Percentiles rank a stretch among this genome's conserved stretches.
Evolutionary conservation across 306 rosid genomes (phyloP).

Genomic region (Corylus heterophylla): DNA sequence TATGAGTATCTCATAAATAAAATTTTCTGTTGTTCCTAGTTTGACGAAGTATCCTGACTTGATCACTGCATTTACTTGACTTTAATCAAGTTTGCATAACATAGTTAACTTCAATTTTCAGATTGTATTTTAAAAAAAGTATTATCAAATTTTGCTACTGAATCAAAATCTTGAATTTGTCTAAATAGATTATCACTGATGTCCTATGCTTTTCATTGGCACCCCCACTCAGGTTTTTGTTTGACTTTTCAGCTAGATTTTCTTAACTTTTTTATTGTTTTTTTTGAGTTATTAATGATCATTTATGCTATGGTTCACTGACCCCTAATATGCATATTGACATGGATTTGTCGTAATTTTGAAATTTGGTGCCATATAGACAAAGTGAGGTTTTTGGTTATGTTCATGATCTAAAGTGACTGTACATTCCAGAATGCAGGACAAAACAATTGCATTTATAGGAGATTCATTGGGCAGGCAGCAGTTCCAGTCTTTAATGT

Average conservation of each 20-base stretch:
- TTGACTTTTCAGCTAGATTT: background rate
- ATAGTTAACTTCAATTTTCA: background rate
- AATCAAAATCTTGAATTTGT: background rate
- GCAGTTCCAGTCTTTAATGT: slow-evolving; percentile 94
- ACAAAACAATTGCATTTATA: slow-evolving; percentile 77
- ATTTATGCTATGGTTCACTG: background rate
- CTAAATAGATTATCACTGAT: background rate
- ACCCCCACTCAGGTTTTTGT: background rate
- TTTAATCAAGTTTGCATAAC: background rate
- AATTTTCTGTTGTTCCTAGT: slow-evolving; percentile 5
- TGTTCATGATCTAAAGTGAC: slow-evolving; percentile 32
- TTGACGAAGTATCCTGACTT: background rate
- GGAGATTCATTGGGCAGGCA: slow-evolving; percentile 95
- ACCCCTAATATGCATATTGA: background rate
- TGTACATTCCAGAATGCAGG: slow-evolving; percentile 74
- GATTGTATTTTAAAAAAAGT: background rate
- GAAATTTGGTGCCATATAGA: background rate
- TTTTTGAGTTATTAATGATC: background rate
- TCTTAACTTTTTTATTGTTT: background rate
- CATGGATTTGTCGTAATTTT: background rate
- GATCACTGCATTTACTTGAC: background rate
- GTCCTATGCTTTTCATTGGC: background rate
- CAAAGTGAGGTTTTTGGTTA: background rate
- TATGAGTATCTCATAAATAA: slow-evolving; percentile 13
- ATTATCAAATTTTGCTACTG: background rate